Evolutionary conservation across 1,284 basidiomycete genomes (phyloP).

Genomic region (Phlebopus sp.): DNA sequence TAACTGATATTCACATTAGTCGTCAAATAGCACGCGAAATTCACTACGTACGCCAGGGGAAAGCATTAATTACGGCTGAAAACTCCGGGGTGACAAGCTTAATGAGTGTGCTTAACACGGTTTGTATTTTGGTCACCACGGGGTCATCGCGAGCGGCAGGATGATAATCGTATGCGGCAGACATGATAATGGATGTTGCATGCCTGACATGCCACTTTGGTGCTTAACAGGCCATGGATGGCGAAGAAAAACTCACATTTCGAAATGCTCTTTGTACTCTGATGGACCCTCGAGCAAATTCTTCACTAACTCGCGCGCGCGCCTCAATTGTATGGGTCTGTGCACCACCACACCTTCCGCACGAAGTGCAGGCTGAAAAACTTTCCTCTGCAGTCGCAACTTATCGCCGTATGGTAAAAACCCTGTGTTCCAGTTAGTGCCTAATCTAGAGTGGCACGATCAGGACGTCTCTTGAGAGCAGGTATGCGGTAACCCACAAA

Average conservation of each 20-base stretch:
- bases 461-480: not conserved
- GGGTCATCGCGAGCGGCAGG: not conserved
- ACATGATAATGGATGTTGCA: not conserved
- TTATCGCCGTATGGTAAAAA: conserved; percentile 5
- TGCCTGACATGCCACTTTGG: not conserved
- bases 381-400: conserved; percentile 8
- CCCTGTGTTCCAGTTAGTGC: conserved; percentile 4
- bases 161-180: conserved; percentile 1
- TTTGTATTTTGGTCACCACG: not conserved
- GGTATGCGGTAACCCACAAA: not conserved
- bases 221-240: not conserved
- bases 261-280: conserved; percentile 1
- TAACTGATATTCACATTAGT: too few relatives aligned
- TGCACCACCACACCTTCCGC: conserved; percentile 3
- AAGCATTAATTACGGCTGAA: not conserved
- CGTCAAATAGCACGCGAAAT: too few relatives aligned
- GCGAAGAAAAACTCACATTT: not conserved
- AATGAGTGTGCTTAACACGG: not conserved
- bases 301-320: not conserved
- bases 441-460: not conserved
- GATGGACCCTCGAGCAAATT: conserved; percentile 1
- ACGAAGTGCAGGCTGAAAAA: conserved; percentile 10
- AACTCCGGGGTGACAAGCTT: not conserved
- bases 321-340: conserved; percentile 3
- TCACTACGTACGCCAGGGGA: not conserved